Evolutionary conservation across 352 stramenopile species (phyloP).

Genomic region (Globisporangium heterothallicum): DNA sequence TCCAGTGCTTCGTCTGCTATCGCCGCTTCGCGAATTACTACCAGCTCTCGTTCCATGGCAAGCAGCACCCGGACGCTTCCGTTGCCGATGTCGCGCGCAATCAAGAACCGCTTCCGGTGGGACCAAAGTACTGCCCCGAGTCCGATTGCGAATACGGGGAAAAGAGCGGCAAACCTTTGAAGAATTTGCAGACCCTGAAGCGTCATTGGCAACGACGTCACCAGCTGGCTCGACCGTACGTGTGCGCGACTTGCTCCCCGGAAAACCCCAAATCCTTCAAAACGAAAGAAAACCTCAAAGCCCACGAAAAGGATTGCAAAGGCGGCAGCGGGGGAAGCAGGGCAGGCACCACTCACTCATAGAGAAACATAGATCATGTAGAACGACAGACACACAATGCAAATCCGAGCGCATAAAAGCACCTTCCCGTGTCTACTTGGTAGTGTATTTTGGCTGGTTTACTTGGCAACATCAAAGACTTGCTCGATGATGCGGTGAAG

Average conservation of each 20-base stretch:
- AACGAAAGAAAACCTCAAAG: constrained; percentile 65
- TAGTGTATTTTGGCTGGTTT: constrained; percentile 14
- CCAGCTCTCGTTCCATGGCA: constrained; percentile 64
- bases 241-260: constrained; percentile 35
- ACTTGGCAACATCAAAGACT: constrained; percentile 83
- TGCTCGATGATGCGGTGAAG: constrained; percentile 79
- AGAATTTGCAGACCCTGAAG: constrained; percentile 67
- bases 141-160: constrained; percentile 45
- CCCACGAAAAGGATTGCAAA: constrained; percentile 59
- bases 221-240: constrained; percentile 44
- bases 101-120: constrained; percentile 44
- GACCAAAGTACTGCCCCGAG: constrained; percentile 58
- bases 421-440: too few species aligned
- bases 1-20: constrained; percentile 50
- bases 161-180: constrained; percentile 36
- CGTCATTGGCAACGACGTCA: constrained; percentile 68
- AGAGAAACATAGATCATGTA: not conserved
- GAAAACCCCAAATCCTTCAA: constrained; percentile 54
- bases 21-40: constrained; percentile 64
- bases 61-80: constrained; percentile 37
- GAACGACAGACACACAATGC: not conserved
- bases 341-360: not conserved
- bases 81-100: constrained; percentile 27
- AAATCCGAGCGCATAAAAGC: too few species aligned
- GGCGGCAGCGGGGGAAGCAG: constrained; percentile 10